A percentile compares a stretch with the other conserved stretches of the same genome.
Evolutionary conservation across 208 protist genomes (phyloP).

Genomic region (Trypanosoma boissoni): DNA sequence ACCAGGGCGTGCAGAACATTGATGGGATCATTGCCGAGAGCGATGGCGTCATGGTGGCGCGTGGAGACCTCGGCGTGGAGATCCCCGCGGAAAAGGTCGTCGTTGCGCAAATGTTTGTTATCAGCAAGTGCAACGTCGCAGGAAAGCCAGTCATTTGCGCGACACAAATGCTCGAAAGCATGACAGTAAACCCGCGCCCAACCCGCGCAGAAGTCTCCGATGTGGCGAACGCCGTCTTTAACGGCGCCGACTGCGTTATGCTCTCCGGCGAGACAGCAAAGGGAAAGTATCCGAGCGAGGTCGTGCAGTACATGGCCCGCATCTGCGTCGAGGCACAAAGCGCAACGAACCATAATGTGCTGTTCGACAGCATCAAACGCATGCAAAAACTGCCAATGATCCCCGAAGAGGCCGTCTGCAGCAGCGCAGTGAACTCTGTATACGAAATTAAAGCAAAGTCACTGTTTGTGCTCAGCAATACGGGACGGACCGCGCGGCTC

Average conservation of each 20-base stretch:
- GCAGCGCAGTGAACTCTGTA: slow-evolving; percentile 92
- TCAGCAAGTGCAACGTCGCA: slow-evolving; percentile 96
- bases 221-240: slow-evolving; percentile 98
- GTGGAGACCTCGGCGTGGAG: slow-evolving; percentile 98
- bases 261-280: slow-evolving; percentile 98
- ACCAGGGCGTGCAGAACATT: slow-evolving; percentile 97
- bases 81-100: slow-evolving; percentile 97
- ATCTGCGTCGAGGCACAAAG: slow-evolving; percentile 91
- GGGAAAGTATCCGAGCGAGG: slow-evolving; percentile 95
- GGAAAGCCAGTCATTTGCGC: slow-evolving; percentile 99
- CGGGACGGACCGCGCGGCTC: slow-evolving; percentile 90
- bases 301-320: slow-evolving; percentile 94
- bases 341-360: slow-evolving; percentile 67
- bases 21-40: slow-evolving; percentile 96
- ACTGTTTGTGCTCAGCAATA: slow-evolving; percentile 93
- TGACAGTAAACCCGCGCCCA: slow-evolving; percentile 96
- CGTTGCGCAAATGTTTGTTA: slow-evolving; percentile 98
- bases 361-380: slow-evolving; percentile 85
- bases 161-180: slow-evolving; percentile 99
- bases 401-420: slow-evolving; percentile 92
- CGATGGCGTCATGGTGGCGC: slow-evolving; percentile 99
- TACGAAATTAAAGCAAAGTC: slow-evolving; percentile 88
- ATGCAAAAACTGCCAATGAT: slow-evolving; percentile 78
- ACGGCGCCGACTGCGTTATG: slow-evolving; percentile 99
- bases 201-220: slow-evolving; percentile 98